Conservation (phyloP, 2,329 filamentous ascomycete species). For the Sarocladium oryzae region DNA sequence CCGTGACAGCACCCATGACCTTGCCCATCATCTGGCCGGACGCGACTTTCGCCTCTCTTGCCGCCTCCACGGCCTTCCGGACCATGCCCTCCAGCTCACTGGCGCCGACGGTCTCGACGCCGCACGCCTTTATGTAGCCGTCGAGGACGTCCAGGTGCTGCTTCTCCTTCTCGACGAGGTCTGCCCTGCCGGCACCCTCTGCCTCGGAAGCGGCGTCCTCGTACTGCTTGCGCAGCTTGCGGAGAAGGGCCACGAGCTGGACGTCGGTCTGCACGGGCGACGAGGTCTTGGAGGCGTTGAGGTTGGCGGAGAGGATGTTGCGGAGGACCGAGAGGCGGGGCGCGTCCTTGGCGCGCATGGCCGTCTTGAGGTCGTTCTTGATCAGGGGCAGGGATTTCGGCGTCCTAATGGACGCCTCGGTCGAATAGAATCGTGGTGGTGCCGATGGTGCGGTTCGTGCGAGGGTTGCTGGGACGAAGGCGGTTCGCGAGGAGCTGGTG, state of each 20-base stretch:
- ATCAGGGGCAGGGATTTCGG: constrained; percentile 37
- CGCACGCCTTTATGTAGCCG: constrained; percentile 55
- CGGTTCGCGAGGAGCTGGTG: neutral
- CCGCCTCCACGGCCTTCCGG: constrained; percentile 41
- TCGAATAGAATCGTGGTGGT: constrained; percentile 25
- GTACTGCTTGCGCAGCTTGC: constrained; percentile 53
- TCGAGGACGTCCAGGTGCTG: constrained; percentile 58
- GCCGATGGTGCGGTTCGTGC: no score
- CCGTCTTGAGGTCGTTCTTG: constrained; percentile 56
- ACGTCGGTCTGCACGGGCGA: constrained; percentile 64
- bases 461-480: constrained; percentile 10
- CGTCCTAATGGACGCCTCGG: constrained; percentile 9
- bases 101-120: constrained; percentile 50
- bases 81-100: constrained; percentile 53
- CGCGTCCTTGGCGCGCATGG: constrained; percentile 59
- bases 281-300: constrained; percentile 68
- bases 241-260: constrained; percentile 61
- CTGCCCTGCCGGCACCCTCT: constrained; percentile 53
- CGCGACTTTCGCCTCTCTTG: constrained; percentile 38
- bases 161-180: constrained; percentile 66
- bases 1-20: constrained; percentile 56
- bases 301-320: constrained; percentile 59
- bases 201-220: constrained; percentile 59
- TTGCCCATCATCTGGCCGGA: constrained; percentile 48
- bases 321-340: constrained; percentile 64